Evolutionary conservation across 139 green algal genomes (phyloP).

Genomic region (Chlamydomonas applanata): DNA sequence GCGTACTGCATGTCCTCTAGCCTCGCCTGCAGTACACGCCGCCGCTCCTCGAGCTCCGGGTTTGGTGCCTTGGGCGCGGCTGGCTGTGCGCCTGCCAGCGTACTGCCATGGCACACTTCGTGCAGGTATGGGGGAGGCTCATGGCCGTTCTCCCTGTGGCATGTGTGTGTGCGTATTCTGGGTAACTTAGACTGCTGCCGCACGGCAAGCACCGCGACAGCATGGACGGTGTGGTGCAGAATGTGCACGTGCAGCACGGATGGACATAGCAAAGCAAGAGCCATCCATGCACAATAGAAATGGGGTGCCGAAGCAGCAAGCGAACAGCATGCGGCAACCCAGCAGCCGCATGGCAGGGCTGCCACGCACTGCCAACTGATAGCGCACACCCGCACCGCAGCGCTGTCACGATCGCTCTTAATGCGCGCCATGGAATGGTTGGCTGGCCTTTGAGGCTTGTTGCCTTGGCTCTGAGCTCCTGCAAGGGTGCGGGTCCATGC

Average conservation of each 20-base stretch:
- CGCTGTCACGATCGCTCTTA: not conserved
- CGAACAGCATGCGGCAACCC: too few relatives aligned
- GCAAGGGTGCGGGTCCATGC: not conserved
- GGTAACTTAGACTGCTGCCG: too few relatives aligned
- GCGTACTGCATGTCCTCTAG: conserved; percentile 56
- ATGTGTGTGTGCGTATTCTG: too few relatives aligned
- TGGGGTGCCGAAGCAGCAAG: too few relatives aligned
- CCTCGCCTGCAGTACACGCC: conserved; percentile 41
- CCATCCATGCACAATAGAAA: too few relatives aligned
- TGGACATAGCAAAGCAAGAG: too few relatives aligned
- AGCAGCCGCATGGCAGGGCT: too few relatives aligned
- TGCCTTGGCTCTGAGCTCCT: not conserved
- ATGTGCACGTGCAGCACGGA: too few relatives aligned
- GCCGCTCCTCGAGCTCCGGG: conserved; percentile 46
- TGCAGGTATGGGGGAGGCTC: conserved; percentile 22
- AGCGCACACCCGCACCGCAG: not conserved
- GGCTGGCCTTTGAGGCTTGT: not conserved
- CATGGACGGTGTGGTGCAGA: too few relatives aligned
- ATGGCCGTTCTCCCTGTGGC: too few relatives aligned
- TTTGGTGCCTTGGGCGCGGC: not conserved
- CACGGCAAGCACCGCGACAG: too few relatives aligned
- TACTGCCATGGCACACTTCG: conserved; percentile 33
- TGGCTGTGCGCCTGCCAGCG: conserved; percentile 44
- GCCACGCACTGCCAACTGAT: too few relatives aligned
- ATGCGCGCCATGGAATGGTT: not conserved